Conservation (phyloP, 768 basidiomycete genomes). For the Rhodosporidiobolus sp. region DNA sequence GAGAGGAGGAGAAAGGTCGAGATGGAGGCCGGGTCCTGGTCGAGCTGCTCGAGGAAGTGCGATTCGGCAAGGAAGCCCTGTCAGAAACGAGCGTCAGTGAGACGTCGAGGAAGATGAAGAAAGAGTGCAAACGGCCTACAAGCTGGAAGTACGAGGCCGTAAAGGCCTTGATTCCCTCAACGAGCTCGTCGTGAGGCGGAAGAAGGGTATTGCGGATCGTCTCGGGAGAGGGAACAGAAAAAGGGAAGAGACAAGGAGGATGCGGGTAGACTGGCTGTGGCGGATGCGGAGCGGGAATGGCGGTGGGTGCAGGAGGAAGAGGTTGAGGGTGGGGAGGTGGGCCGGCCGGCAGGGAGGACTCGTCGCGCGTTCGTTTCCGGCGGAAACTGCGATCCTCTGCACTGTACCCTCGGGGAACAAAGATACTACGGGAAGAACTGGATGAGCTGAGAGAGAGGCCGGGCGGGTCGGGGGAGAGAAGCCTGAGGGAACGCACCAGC, state of each 20-base stretch:
- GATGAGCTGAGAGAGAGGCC: neutral
- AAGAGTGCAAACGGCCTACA: neutral
- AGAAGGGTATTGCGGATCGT: neutral
- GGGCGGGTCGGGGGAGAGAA: neutral
- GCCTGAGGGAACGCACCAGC: neutral
- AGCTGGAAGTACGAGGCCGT: neutral
- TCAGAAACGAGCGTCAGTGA: no score
- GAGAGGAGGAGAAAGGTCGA: constrained; percentile 7
- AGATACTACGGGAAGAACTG: neutral
- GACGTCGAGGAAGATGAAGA: no score
- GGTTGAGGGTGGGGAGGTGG: neutral
- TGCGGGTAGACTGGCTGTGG: no score
- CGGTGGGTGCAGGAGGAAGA: neutral
- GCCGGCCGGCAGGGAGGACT: no score
- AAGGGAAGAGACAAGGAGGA: neutral
- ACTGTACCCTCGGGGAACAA: neutral
- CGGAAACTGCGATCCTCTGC: neutral
- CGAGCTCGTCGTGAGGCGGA: neutral
- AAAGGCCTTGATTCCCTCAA: neutral
- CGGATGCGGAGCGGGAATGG: neutral
- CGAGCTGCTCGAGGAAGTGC: neutral
- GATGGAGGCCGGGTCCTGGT: neutral
- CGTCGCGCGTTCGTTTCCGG: neutral
- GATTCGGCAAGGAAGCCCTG: neutral
- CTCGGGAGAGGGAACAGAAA: neutral